Percentiles rank a stretch among this genome's conserved stretches.
These are phyloP conservation scores for Alternaria longipes DNA, from an alignment of 2,329 filamentous ascomycete species.

Conservation along the genomic window DNA sequence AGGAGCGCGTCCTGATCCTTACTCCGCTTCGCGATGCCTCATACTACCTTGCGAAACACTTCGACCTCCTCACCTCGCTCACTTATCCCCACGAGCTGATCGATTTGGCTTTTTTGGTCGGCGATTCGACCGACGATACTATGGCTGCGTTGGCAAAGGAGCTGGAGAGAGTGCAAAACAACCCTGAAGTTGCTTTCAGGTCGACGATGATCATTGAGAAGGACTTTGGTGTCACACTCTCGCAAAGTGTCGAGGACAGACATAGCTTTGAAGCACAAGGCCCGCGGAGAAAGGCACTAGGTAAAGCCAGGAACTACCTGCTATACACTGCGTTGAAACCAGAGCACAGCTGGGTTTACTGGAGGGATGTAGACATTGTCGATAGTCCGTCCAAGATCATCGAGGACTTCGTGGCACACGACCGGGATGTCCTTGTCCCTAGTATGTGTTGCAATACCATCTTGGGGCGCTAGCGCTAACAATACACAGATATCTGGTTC, in stretches of 20 bases:
- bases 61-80: constrained; percentile 87
- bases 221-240: constrained; percentile 80
- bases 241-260: constrained; percentile 81
- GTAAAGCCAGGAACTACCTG: constrained; percentile 89
- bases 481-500: constrained; percentile 86
- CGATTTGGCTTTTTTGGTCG: constrained; percentile 92
- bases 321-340: constrained; percentile 84
- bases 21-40: constrained; percentile 93
- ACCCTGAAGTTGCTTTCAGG: constrained; percentile 81
- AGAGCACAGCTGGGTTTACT: constrained; percentile 98
- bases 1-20: constrained; percentile 88
- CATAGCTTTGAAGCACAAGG: constrained; percentile 89
- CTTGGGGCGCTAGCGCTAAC: constrained; percentile 20
- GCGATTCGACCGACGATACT: constrained; percentile 91
- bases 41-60: constrained; percentile 83
- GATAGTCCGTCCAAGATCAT: constrained; percentile 88
- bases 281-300: constrained; percentile 89
- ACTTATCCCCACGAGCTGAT: constrained; percentile 96
- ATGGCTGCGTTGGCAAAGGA: constrained; percentile 85
- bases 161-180: constrained; percentile 85
- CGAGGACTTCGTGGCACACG: constrained; percentile 94
- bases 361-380: constrained; percentile 95
- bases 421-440: constrained; percentile 91
- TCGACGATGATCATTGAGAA: constrained; percentile 89
- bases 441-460: constrained; percentile 68